These are phyloP conservation scores for Penicillium sp. DNA, from an alignment of 2,329 filamentous ascomycete species.

Conservation along the genomic window DNA sequence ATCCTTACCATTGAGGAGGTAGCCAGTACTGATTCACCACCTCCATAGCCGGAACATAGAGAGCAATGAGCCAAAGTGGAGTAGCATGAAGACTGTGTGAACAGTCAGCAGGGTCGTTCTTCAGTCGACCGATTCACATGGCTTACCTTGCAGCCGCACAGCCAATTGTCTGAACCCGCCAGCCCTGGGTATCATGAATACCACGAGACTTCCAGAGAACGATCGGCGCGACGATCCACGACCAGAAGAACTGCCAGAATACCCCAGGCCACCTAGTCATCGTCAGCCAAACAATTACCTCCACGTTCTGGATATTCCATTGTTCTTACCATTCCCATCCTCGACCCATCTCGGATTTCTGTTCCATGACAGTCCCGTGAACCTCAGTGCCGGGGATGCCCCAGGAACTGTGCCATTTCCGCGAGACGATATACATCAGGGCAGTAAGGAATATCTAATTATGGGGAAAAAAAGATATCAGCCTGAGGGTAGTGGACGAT, in stretches of 20 bases:
- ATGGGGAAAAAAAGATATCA: background rate
- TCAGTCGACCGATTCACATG: background rate
- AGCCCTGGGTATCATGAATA: slow-evolving; percentile 68
- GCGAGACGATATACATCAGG: slow-evolving; percentile 60
- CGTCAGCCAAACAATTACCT: background rate
- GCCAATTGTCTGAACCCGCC: slow-evolving; percentile 65
- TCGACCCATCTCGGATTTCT: slow-evolving; percentile 42
- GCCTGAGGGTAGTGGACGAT: too few species aligned
- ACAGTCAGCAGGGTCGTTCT: background rate
- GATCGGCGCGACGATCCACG: slow-evolving; percentile 15
- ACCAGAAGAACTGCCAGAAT: slow-evolving; percentile 27
- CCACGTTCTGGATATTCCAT: background rate
- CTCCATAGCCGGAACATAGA: slow-evolving; percentile 59
- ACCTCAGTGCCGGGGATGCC: slow-evolving; percentile 57
- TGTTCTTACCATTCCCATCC: slow-evolving; percentile 65
- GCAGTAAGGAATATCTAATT: slow-evolving; percentile 32
- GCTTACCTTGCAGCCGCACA: slow-evolving; percentile 47
- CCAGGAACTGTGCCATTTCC: slow-evolving; percentile 13
- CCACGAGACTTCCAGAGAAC: slow-evolving; percentile 24
- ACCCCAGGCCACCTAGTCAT: slow-evolving; percentile 19
- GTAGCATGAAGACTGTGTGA: slow-evolving; percentile 58
- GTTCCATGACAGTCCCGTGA: slow-evolving; percentile 49
- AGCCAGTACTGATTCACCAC: slow-evolving; percentile 59
- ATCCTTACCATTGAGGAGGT: slow-evolving; percentile 59
- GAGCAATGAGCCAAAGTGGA: slow-evolving; percentile 65